phyloP scores from a whole-genome alignment of 2,329 filamentous ascomycete species.

The Zasmidium citrigriseum region DNA sequence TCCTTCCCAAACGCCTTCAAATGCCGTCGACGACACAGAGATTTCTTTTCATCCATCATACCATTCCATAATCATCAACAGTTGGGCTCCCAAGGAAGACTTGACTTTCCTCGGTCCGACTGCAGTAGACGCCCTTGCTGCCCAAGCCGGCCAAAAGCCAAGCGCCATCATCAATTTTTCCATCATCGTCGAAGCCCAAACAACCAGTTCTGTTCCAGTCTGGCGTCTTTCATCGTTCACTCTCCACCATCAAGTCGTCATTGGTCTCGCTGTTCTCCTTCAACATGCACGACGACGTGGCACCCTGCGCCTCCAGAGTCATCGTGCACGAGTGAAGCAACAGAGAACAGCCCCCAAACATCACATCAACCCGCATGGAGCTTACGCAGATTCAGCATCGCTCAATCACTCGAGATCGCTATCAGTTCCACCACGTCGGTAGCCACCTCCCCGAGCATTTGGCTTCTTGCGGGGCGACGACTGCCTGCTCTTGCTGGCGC shows the following conservation, averaged over 20 bases:
- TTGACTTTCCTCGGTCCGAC: not conserved
- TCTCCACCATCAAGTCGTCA: not conserved
- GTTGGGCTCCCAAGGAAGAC: not conserved
- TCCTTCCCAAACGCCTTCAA: constrained; percentile 16
- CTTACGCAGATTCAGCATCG: not conserved
- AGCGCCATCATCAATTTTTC: not conserved
- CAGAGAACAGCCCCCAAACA: too few relatives aligned
- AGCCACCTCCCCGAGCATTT: constrained; percentile 19
- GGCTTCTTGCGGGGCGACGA: constrained; percentile 38
- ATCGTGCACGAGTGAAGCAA: not conserved
- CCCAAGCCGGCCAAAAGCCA: not conserved
- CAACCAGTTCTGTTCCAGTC: too few relatives aligned
- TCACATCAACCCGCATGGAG: not conserved
- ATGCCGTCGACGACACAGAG: constrained; percentile 13
- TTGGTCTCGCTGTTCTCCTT: not conserved
- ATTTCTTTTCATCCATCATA: not conserved
- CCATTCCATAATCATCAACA: not conserved
- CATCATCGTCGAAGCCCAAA: not conserved
- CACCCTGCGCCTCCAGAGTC: not conserved
- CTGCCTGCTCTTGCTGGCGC: constrained; percentile 26
- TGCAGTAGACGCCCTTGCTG: not conserved
- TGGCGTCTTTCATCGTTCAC: too few relatives aligned
- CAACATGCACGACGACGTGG: not conserved
- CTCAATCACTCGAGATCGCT: constrained; percentile 28
- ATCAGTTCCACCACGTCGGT: constrained; percentile 29